Percentiles rank a stretch among this genome's conserved stretches.
Evolutionary conservation across 192 early-diverging fungal genomes (phyloP).

Genomic region (Podila epigama): DNA sequence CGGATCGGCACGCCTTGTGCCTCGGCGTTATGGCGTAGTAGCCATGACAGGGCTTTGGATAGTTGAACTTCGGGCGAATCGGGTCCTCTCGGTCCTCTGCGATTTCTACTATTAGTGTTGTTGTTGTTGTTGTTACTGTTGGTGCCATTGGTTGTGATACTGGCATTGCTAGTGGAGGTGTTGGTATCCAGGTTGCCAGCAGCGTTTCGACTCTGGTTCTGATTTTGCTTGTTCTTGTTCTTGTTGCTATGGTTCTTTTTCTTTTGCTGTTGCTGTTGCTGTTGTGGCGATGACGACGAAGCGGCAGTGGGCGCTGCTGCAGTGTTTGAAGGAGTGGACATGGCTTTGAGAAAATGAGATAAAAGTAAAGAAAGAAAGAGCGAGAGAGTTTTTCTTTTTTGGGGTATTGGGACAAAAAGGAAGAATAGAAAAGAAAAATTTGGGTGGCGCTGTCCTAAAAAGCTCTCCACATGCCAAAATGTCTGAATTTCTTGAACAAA

Average conservation of each 20-base stretch:
- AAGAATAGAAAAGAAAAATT: neutral
- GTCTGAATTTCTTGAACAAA: no score
- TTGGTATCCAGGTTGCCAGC: neutral
- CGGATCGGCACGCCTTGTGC: slow-evolving; percentile 78
- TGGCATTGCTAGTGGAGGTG: neutral
- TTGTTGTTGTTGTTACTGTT: neutral
- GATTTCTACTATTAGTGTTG: slow-evolving; percentile 6
- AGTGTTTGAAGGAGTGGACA: no score
- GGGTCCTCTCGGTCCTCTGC: neutral
- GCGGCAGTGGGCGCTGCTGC: no score
- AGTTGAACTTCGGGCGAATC: slow-evolving; percentile 52
- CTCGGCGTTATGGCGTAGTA: slow-evolving; percentile 85
- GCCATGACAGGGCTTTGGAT: slow-evolving; percentile 82
- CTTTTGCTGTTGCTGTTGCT: neutral
- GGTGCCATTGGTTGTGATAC: neutral
- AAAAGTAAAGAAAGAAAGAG: neutral
- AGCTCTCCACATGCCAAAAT: no score
- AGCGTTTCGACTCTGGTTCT: neutral
- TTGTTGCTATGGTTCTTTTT: no score
- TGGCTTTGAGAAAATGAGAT: neutral
- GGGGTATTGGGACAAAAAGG: no score
- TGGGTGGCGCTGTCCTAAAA: no score
- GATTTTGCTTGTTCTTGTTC: neutral
- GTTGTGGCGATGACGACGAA: neutral
- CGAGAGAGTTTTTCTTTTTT: no score